These are phyloP conservation scores for Dendrothele bispora DNA, from an alignment of 768 basidiomycete genomes.

Conservation along the genomic window DNA sequence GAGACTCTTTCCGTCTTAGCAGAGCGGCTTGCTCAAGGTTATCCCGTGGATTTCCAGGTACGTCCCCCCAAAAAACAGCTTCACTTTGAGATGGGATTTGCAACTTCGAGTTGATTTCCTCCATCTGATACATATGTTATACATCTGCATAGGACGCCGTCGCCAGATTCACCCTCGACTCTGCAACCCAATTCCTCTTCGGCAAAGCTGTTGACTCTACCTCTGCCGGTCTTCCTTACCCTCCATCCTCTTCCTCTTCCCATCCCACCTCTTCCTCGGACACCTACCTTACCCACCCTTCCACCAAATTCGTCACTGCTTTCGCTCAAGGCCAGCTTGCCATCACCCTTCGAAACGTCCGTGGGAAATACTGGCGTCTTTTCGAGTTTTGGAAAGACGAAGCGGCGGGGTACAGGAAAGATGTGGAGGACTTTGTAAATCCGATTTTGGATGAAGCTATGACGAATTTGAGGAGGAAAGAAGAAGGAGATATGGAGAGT, in stretches of 20 bases:
- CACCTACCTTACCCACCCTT: conserved; percentile 26
- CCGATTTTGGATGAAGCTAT: conserved; percentile 54
- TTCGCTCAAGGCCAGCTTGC: conserved; percentile 49
- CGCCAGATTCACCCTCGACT: conserved; percentile 59
- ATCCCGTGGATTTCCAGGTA: conserved; percentile 60
- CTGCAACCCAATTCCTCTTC: conserved; percentile 60
- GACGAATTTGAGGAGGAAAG: conserved; percentile 38
- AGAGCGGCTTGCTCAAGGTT: conserved; percentile 41
- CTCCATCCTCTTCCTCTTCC: conserved; percentile 27
- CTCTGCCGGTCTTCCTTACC: conserved; percentile 48
- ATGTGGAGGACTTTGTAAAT: conserved; percentile 51
- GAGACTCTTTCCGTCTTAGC: conserved; percentile 44
- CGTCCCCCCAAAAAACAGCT: neutral
- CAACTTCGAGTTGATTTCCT: neutral
- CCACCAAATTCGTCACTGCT: conserved; percentile 44
- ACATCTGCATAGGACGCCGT: conserved; percentile 57
- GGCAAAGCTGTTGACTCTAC: conserved; percentile 47
- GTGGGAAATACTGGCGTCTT: conserved; percentile 50
- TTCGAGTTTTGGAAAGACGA: conserved; percentile 52
- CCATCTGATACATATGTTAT: no score
- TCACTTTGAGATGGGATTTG: no score
- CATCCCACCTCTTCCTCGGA: conserved; percentile 17
- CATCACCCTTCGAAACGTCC: conserved; percentile 36
- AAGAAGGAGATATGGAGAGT: conserved; percentile 10
- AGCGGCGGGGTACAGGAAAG: conserved; percentile 41